Evolutionary conservation across 352 stramenopile genomes (phyloP).

Genomic region (Pythium coloratum): DNA sequence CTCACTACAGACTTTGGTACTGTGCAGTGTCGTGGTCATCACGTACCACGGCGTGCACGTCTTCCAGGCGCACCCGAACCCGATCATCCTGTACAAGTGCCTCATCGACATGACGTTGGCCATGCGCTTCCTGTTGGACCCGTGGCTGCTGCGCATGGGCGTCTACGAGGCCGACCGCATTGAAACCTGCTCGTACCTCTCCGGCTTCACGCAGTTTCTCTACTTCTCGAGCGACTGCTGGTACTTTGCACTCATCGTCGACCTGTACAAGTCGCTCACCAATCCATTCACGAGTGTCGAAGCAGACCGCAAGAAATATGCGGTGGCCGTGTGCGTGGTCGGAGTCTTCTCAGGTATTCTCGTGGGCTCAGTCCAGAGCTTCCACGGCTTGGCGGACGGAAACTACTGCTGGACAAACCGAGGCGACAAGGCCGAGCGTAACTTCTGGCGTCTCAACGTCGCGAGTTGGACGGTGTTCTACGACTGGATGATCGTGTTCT

Average conservation of each 20-base stretch:
- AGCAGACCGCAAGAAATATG: conserved; percentile 60
- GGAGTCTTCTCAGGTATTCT: conserved; percentile 39
- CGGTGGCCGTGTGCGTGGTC: conserved; percentile 53
- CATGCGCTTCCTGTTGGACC: conserved; percentile 73
- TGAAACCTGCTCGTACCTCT: conserved; percentile 55
- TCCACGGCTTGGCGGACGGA: conserved; percentile 64
- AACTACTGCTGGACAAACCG: conserved; percentile 82
- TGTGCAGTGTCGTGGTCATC: conserved; percentile 71
- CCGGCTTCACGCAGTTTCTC: conserved; percentile 75
- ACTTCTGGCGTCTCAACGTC: conserved; percentile 74
- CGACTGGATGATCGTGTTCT: conserved; percentile 86
- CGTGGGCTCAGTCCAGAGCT: conserved; percentile 27
- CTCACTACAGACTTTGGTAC: conserved; percentile 68
- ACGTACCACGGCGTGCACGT: conserved; percentile 78
- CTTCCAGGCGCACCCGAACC: conserved; percentile 79
- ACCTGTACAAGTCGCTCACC: conserved; percentile 71
- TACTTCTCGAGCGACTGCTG: conserved; percentile 77
- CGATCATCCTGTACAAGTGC: conserved; percentile 85
- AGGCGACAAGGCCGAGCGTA: conserved; percentile 37
- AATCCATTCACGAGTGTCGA: conserved; percentile 88
- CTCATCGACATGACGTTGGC: conserved; percentile 71
- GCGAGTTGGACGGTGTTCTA: conserved; percentile 82
- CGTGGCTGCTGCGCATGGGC: conserved; percentile 48
- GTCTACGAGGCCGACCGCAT: conserved; percentile 40
- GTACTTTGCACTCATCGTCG: conserved; percentile 82